Conservation (phyloP, 441 rosid species). For the Pelargonium fulgidum region DNA sequence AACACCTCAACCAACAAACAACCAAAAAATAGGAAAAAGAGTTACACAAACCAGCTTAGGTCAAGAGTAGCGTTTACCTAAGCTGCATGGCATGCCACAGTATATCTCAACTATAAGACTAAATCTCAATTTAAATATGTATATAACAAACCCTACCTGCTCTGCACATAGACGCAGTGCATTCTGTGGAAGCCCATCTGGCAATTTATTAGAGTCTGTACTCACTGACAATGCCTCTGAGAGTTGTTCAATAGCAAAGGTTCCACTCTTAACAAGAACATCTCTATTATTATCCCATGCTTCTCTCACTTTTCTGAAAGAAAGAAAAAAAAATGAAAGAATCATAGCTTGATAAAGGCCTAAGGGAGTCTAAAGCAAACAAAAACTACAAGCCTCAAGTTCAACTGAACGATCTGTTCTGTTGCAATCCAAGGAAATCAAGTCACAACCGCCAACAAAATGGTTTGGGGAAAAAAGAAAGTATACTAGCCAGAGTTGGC, state of each 20-base stretch:
- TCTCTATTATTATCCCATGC: slow-evolving; percentile 80
- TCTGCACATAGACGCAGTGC: slow-evolving; percentile 62
- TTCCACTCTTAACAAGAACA: slow-evolving; percentile 60
- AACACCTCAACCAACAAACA: no score
- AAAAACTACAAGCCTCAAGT: neutral
- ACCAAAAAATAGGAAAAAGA: neutral
- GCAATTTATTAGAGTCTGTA: slow-evolving; percentile 48
- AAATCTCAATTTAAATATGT: no score
- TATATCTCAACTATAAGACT: no score
- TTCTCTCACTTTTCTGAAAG: slow-evolving; percentile 73
- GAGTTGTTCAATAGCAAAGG: slow-evolving; percentile 73
- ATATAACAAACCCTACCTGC: slow-evolving; percentile 42
- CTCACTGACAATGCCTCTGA: slow-evolving; percentile 75
- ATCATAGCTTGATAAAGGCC: slow-evolving; percentile 9
- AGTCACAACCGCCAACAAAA: no score
- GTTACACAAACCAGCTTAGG: no score
- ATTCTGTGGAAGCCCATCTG: slow-evolving; percentile 48
- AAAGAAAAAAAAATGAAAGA: slow-evolving; percentile 10
- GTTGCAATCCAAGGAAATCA: no score
- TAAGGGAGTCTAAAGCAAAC: neutral
- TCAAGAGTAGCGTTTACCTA: no score
- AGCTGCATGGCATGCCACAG: no score
- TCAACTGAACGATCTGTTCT: no score
- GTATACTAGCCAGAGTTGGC: neutral
- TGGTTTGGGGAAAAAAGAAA: no score